A percentile compares a stretch with the other conserved stretches of the same genome.
phyloP scores from a whole-genome alignment of 306 rosid species.

The Begonia loranthoides region DNA sequence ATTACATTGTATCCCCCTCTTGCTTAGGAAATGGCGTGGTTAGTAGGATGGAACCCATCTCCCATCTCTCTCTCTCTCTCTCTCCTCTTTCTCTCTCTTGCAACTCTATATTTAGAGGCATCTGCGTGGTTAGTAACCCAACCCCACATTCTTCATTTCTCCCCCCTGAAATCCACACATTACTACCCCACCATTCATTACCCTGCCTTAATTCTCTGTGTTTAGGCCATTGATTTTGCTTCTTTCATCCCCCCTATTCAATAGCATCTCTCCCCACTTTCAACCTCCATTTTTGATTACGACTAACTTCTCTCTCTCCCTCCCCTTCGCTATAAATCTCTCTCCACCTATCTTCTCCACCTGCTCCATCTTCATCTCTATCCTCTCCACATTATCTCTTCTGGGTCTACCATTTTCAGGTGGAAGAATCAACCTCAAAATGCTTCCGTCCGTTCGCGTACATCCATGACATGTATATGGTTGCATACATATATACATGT shows the following conservation, averaged over 20 bases:
- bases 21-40: constrained; percentile 67
- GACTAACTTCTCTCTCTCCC: constrained; percentile 2
- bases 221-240: constrained; percentile 4
- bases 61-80: neutral
- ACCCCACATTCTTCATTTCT: neutral
- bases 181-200: constrained; percentile 11
- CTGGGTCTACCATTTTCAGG: no score
- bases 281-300: constrained; percentile 1
- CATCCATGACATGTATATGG: no score
- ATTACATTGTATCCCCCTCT: constrained; percentile 1
- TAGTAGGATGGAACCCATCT: no score
- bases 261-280: no score
- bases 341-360: constrained; percentile 4
- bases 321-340: constrained; percentile 2
- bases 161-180: constrained; percentile 1
- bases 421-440: no score
- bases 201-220: constrained; percentile 6
- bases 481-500: constrained; percentile 17
- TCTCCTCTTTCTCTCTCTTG: neutral
- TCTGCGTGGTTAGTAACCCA: neutral
- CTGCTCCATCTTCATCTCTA: constrained; percentile 3
- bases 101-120: constrained; percentile 8
- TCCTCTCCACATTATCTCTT: neutral
- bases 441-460: no score
- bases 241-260: constrained; percentile 5